Conservation (phyloP, 257 asterid genomes). For the Plantago major region DNA sequence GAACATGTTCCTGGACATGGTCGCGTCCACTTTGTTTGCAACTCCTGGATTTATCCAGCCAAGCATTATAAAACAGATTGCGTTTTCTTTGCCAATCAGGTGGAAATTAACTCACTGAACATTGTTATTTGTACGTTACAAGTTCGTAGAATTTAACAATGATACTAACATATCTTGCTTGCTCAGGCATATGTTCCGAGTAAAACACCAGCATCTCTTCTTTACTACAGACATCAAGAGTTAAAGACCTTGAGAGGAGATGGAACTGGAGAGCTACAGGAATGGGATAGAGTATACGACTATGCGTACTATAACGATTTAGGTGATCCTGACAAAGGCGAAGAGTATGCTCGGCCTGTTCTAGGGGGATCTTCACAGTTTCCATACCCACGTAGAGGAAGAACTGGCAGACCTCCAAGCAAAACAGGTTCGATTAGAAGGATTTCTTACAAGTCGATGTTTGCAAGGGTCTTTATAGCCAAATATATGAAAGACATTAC, state of each 20-base stretch:
- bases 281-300: slow-evolving; percentile 56
- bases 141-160: background rate
- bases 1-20: slow-evolving; percentile 41
- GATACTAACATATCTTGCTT: background rate
- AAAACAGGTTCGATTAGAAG: slow-evolving; percentile 30
- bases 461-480: background rate
- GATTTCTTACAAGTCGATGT: background rate
- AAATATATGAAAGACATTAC: background rate
- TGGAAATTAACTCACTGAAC: background rate
- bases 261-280: slow-evolving; percentile 35
- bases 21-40: slow-evolving; percentile 43
- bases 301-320: slow-evolving; percentile 47
- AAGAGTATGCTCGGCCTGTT: slow-evolving; percentile 27
- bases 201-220: slow-evolving; percentile 41
- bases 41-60: slow-evolving; percentile 50
- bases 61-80: slow-evolving; percentile 29
- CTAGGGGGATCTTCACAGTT: slow-evolving; percentile 37
- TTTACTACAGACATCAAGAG: slow-evolving; percentile 34
- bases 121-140: background rate
- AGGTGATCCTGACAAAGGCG: slow-evolving; percentile 37
- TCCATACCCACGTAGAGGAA: slow-evolving; percentile 79
- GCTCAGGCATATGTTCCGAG: slow-evolving; percentile 30
- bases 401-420: slow-evolving; percentile 59
- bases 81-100: slow-evolving; percentile 42
- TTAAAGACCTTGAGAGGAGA: slow-evolving; percentile 35